A percentile compares a stretch with the other conserved stretches of the same genome.
phyloP scores from a whole-genome alignment of 352 stramenopile species.

The Blastocystis sp. region DNA sequence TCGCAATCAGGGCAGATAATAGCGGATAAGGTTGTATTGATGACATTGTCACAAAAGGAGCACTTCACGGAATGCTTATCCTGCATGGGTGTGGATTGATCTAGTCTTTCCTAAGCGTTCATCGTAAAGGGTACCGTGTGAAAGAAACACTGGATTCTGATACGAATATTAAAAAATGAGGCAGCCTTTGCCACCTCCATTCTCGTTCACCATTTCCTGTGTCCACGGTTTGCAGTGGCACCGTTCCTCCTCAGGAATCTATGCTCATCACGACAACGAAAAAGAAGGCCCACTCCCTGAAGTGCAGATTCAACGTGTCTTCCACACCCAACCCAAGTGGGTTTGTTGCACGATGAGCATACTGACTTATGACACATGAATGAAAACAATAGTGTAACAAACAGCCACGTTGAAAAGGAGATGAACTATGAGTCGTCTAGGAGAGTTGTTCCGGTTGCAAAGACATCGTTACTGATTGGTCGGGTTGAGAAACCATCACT shows the following conservation, averaged over 20 bases:
- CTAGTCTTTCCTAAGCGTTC: neutral
- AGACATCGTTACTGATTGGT: too few species aligned
- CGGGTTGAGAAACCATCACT: too few species aligned
- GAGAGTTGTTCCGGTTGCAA: too few species aligned
- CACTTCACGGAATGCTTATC: constrained; percentile 65
- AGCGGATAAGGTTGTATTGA: constrained; percentile 33
- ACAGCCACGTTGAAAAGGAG: neutral
- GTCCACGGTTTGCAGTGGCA: constrained; percentile 69
- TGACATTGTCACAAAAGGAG: constrained; percentile 55
- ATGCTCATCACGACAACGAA: neutral
- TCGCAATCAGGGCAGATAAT: constrained; percentile 50
- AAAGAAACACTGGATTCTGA: neutral
- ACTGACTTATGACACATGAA: constrained; percentile 54
- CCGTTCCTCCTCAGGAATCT: constrained; percentile 61
- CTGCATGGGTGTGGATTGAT: constrained; percentile 7
- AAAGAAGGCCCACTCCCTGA: neutral
- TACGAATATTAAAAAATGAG: constrained; percentile 21
- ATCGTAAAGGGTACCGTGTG: neutral
- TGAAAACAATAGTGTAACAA: constrained; percentile 13
- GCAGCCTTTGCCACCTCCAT: neutral
- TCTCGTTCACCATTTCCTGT: constrained; percentile 41
- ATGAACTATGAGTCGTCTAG: too few species aligned
- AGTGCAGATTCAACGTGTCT: constrained; percentile 56
- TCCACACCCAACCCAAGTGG: constrained; percentile 62
- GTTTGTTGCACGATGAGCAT: constrained; percentile 58